Evolutionary conservation across 306 rosid genomes (phyloP).

Genomic region (Ochetophila trinervis): DNA sequence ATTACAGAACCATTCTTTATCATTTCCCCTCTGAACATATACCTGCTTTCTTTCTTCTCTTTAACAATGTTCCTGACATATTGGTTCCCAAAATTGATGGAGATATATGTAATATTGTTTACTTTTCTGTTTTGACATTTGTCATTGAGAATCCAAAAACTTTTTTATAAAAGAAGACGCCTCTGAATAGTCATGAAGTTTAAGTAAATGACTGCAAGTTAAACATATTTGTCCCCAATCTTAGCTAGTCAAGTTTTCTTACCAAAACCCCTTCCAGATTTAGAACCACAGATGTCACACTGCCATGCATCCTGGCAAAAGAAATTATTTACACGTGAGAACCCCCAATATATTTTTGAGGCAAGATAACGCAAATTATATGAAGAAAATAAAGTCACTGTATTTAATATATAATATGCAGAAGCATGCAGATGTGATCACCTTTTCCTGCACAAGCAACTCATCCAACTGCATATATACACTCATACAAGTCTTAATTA

Average conservation of each 20-base stretch:
- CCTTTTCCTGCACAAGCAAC: neutral
- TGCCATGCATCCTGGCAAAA: conserved; percentile 86
- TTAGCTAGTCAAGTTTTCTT: conserved; percentile 27
- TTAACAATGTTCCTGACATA: too few relatives aligned
- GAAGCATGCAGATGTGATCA: neutral
- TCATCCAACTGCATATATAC: conserved; percentile 2
- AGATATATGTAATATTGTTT: too few relatives aligned
- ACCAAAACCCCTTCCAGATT: conserved; percentile 99
- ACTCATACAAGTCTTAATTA: neutral
- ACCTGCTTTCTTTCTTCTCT: too few relatives aligned
- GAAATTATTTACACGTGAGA: neutral
- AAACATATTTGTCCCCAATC: neutral
- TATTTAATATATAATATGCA: neutral
- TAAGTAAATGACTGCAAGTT: neutral
- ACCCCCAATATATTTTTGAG: conserved; percentile 5
- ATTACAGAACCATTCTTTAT: too few relatives aligned
- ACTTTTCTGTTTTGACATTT: too few relatives aligned
- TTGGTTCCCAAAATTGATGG: too few relatives aligned
- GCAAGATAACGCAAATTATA: neutral
- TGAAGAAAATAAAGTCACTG: neutral
- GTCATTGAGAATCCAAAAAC: neutral
- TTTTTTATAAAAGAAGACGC: neutral
- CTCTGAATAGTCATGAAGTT: neutral
- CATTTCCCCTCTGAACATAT: too few relatives aligned
- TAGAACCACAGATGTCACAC: conserved; percentile 85